These are phyloP conservation scores for Tephrocybe sp. DNA, from an alignment of 768 basidiomycete species.

Conservation along the genomic window DNA sequence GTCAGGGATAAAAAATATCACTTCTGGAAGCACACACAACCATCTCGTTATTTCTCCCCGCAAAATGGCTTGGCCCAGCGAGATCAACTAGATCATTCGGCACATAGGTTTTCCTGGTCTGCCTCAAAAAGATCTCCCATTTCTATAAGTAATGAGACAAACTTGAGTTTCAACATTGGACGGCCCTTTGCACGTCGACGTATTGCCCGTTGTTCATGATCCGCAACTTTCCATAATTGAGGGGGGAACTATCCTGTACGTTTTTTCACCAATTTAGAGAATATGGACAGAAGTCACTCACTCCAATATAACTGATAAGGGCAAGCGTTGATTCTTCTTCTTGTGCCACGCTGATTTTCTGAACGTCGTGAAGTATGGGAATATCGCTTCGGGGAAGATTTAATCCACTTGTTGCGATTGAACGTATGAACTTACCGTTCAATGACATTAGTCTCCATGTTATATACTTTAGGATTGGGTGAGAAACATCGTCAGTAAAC, in stretches of 20 bases:
- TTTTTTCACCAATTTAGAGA: neutral
- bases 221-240: slow-evolving; percentile 73
- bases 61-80: slow-evolving; percentile 80
- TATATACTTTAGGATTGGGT: slow-evolving; percentile 48
- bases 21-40: slow-evolving; percentile 79
- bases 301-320: slow-evolving; percentile 71
- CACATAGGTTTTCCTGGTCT: slow-evolving; percentile 65
- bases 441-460: slow-evolving; percentile 56
- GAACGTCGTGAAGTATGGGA: slow-evolving; percentile 70
- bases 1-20: too few relatives aligned
- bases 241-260: slow-evolving; percentile 54
- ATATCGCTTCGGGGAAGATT: slow-evolving; percentile 49
- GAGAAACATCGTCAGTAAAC: neutral
- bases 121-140: slow-evolving; percentile 7
- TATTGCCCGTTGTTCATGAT: slow-evolving; percentile 52
- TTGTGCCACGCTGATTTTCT: slow-evolving; percentile 62
- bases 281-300: slow-evolving; percentile 21
- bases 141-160: slow-evolving; percentile 9
- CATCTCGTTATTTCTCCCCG: slow-evolving; percentile 74
- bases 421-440: slow-evolving; percentile 51
- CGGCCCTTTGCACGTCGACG: slow-evolving; percentile 26
- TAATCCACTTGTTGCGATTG: neutral
- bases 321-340: slow-evolving; percentile 54
- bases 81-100: slow-evolving; percentile 69
- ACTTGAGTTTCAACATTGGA: slow-evolving; percentile 43